These are phyloP conservation scores for Mortierella sp. DNA, from an alignment of 371 early-diverging fungal species.

Conservation along the genomic window DNA sequence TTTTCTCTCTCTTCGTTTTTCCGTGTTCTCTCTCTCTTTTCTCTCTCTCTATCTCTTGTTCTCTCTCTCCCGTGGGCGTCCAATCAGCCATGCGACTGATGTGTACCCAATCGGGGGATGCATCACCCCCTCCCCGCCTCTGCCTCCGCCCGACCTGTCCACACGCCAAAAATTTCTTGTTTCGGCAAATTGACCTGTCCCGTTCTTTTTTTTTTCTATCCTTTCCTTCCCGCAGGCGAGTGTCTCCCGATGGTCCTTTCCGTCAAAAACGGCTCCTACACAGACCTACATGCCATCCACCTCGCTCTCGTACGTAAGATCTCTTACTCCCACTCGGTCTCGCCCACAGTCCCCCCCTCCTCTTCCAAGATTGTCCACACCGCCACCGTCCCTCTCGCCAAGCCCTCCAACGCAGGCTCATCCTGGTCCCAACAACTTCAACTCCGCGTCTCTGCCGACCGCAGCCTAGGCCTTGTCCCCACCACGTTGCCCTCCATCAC, in stretches of 20 bases:
- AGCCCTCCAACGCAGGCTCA: slow-evolving; percentile 14
- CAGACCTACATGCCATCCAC: slow-evolving; percentile 31
- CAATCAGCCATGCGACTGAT: no score
- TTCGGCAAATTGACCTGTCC: neutral
- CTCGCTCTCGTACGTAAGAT: slow-evolving; percentile 30
- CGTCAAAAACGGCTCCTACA: slow-evolving; percentile 21
- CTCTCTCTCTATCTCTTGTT: neutral
- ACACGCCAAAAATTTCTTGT: slow-evolving; percentile 18
- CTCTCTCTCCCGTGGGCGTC: neutral
- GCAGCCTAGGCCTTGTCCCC: slow-evolving; percentile 19
- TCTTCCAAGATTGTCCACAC: slow-evolving; percentile 20
- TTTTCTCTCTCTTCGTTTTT: no score
- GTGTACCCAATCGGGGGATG: neutral
- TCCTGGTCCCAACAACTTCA: slow-evolving; percentile 44
- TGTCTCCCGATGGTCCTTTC: slow-evolving; percentile 16
- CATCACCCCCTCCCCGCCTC: no score
- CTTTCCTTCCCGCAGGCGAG: slow-evolving; percentile 19
- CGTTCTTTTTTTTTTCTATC: neutral
- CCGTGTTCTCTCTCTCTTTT: neutral
- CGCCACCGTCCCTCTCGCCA: slow-evolving; percentile 34
- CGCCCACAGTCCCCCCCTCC: slow-evolving; percentile 4
- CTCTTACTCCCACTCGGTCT: slow-evolving; percentile 10
- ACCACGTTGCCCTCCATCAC: slow-evolving; percentile 23
- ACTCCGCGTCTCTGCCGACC: slow-evolving; percentile 18
- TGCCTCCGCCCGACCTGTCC: no score